These are phyloP conservation scores for Starmera pachycereana DNA, from an alignment of 805 yeast species.

Conservation along the genomic window DNA sequence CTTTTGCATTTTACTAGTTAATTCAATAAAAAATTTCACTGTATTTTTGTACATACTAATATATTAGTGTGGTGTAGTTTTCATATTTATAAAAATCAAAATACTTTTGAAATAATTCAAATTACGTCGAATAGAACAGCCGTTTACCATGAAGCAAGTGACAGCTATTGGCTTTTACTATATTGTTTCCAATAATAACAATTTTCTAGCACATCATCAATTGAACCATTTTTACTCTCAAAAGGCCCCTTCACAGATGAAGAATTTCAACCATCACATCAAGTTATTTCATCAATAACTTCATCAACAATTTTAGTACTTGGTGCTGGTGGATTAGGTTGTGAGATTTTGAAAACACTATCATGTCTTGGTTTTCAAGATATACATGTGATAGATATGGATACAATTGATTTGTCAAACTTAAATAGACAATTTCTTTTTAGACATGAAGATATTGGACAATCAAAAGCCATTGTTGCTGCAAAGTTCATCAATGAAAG, in stretches of 20 bases:
- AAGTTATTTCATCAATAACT: constrained; percentile 15
- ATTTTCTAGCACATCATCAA: constrained; percentile 8
- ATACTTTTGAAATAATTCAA: too few species aligned
- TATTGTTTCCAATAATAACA: too few species aligned
- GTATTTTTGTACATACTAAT: too few species aligned
- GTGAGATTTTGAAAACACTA: constrained; percentile 76
- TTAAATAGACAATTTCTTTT: constrained; percentile 87
- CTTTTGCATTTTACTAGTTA: too few species aligned
- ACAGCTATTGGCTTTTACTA: too few species aligned
- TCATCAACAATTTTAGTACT: constrained; percentile 36
- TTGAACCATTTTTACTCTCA: constrained; percentile 14
- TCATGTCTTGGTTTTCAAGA: constrained; percentile 65
- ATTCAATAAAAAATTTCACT: too few species aligned
- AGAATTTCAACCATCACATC: constrained; percentile 23
- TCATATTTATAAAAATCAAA: too few species aligned
- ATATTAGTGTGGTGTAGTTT: too few species aligned
- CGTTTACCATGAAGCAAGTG: too few species aligned
- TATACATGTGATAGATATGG: constrained; percentile 82
- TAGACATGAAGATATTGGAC: constrained; percentile 70
- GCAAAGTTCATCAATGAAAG: constrained; percentile 45
- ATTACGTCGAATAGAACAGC: too few species aligned
- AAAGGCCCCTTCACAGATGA: constrained; percentile 26
- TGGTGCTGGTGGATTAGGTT: constrained; percentile 95
- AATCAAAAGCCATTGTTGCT: constrained; percentile 75
- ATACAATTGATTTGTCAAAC: constrained; percentile 85